Conservation (phyloP, 2,329 filamentous ascomycete genomes). For the Fusarium graminum region DNA sequence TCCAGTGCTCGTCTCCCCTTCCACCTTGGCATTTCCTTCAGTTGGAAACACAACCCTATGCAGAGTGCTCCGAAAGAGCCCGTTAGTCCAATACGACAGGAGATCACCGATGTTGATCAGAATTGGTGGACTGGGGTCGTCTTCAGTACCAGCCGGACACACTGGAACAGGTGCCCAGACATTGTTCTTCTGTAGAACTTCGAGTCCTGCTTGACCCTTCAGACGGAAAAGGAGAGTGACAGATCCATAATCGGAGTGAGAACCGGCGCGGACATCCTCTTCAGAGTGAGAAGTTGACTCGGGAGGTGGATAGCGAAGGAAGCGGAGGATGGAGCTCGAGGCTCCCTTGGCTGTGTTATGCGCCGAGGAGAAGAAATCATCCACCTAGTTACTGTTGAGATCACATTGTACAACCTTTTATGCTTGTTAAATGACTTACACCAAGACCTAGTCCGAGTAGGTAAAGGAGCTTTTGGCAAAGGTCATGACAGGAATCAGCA, state of each 20-base stretch:
- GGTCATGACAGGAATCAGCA: constrained; percentile 74
- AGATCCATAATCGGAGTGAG: constrained; percentile 88
- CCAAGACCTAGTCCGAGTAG: constrained; percentile 84
- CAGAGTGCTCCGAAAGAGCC: constrained; percentile 86
- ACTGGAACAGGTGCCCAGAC: constrained; percentile 76
- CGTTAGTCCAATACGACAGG: constrained; percentile 89
- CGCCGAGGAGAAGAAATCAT: constrained; percentile 67
- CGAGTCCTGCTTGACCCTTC: constrained; percentile 85
- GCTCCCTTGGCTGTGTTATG: constrained; percentile 61
- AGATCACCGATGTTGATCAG: constrained; percentile 81
- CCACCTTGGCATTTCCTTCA: constrained; percentile 42
- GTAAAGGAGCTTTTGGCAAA: constrained; percentile 79
- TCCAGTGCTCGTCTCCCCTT: constrained; percentile 63
- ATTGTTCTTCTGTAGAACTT: constrained; percentile 75
- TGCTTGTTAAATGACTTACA: constrained; percentile 56
- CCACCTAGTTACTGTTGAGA: constrained; percentile 52
- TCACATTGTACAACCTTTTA: constrained; percentile 6
- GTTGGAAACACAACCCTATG: constrained; percentile 84
- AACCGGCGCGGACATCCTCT: constrained; percentile 84
- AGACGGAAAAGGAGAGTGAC: constrained; percentile 86
- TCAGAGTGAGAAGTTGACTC: constrained; percentile 58
- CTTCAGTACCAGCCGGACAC: constrained; percentile 69
- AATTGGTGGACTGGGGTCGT: constrained; percentile 76
- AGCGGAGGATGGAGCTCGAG: constrained; percentile 73
- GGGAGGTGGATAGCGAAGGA: constrained; percentile 78